Evolutionary conservation across 2,329 filamentous ascomycete genomes (phyloP).

Genomic region (Sporothrix humicola): DNA sequence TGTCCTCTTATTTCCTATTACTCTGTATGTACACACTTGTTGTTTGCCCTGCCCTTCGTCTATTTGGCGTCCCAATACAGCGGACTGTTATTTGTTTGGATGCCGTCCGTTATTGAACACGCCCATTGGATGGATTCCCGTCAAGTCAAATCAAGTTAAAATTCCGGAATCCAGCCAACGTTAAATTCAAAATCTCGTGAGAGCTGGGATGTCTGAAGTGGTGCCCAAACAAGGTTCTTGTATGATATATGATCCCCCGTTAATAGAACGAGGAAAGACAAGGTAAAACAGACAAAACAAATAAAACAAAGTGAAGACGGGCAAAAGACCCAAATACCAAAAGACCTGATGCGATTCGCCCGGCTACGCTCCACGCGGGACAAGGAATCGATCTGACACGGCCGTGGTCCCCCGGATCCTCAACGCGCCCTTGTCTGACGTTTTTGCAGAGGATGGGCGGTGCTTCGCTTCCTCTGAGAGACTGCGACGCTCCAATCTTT

Average conservation of each 20-base stretch:
- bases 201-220: neutral
- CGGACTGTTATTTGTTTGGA: neutral
- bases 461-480: too few species aligned
- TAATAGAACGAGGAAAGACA: neutral
- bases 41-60: neutral
- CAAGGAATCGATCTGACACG: constrained; percentile 30
- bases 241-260: neutral
- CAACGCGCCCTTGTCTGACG: constrained; percentile 19
- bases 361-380: constrained; percentile 7
- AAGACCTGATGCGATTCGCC: constrained; percentile 16
- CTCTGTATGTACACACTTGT: neutral
- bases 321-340: neutral
- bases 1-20: too few species aligned
- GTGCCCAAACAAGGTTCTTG: neutral
- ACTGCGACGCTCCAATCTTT: neutral
- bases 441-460: neutral
- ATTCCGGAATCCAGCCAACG: too few species aligned
- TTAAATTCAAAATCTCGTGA: too few species aligned
- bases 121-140: neutral
- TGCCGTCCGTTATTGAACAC: neutral
- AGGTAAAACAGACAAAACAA: neutral
- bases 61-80: constrained; percentile 6
- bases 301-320: neutral
- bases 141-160: neutral
- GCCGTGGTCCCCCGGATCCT: constrained; percentile 29